Conservation (phyloP, 2,329 filamentous ascomycete species). For the Intubia oerlemansii region DNA sequence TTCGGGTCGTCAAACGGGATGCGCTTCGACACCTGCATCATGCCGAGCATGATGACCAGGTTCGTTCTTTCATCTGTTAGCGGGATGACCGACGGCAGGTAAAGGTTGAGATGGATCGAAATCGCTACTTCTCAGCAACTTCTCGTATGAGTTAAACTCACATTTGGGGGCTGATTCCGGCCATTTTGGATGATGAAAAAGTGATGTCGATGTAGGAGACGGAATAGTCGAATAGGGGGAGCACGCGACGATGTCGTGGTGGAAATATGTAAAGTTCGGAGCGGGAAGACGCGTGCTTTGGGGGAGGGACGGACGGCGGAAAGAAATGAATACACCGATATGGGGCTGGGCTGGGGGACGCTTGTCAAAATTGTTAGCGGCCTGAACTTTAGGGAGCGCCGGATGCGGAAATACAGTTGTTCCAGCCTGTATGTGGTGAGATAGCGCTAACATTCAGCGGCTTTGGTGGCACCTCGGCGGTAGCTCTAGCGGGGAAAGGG, state of each 20-base stretch:
- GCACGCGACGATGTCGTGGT: neutral
- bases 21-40: conserved; percentile 97
- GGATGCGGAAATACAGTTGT: conserved; percentile 1
- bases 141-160: conserved; percentile 17
- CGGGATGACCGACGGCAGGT: conserved; percentile 1
- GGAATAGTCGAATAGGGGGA: neutral
- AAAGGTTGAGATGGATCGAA: neutral
- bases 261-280: too few species aligned
- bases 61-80: conserved; percentile 48
- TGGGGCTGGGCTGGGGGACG: too few species aligned
- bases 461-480: neutral
- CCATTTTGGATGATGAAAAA: conserved; percentile 25
- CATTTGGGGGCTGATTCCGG: conserved; percentile 40
- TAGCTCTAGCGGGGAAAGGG: neutral
- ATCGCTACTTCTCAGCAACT: neutral
- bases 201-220: neutral
- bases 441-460: neutral
- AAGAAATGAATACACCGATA: neutral
- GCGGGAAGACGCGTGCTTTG: too few species aligned
- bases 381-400: neutral
- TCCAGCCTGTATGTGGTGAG: conserved; percentile 2
- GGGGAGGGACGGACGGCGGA: neutral
- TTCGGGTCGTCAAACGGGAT: conserved; percentile 75
- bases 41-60: conserved; percentile 82
- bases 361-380: neutral